Conservation (phyloP, 768 basidiomycete genomes). For the Kockovaella imperatae region DNA sequence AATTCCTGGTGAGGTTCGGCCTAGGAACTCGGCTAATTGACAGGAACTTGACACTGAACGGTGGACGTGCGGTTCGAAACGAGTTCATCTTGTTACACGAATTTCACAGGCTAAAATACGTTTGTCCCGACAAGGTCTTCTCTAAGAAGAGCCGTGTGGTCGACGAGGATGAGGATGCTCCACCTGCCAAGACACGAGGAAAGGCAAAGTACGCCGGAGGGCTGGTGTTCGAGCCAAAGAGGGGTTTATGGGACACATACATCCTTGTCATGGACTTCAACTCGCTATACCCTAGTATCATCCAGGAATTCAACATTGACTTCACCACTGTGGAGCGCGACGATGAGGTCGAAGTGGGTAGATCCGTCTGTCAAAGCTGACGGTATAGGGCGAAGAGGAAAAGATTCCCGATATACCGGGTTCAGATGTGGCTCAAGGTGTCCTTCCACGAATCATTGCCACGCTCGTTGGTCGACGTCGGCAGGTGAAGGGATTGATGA, state of each 20-base stretch:
- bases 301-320: conserved; percentile 99
- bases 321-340: conserved; percentile 85
- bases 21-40: background rate
- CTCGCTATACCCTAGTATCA: conserved; percentile 96
- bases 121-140: conserved; percentile 89
- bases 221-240: conserved; percentile 91
- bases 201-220: conserved; percentile 98
- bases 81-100: conserved; percentile 98
- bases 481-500: conserved; percentile 90
- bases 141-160: conserved; percentile 53
- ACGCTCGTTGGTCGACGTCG: conserved; percentile 82
- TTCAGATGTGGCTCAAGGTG: conserved; percentile 64
- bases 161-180: conserved; percentile 50
- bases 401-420: conserved; percentile 82
- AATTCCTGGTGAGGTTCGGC: conserved; percentile 71
- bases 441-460: conserved; percentile 95
- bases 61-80: conserved; percentile 95
- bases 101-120: conserved; percentile 90
- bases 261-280: conserved; percentile 99
- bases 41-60: conserved; percentile 95
- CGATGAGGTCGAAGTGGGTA: conserved; percentile 51
- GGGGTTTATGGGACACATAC: conserved; percentile 90
- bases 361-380: background rate
- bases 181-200: conserved; percentile 51
- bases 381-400: conserved; percentile 58